Evolutionary conservation across 768 basidiomycete species (phyloP).

Genomic region (Kwoniella shandongensis): DNA sequence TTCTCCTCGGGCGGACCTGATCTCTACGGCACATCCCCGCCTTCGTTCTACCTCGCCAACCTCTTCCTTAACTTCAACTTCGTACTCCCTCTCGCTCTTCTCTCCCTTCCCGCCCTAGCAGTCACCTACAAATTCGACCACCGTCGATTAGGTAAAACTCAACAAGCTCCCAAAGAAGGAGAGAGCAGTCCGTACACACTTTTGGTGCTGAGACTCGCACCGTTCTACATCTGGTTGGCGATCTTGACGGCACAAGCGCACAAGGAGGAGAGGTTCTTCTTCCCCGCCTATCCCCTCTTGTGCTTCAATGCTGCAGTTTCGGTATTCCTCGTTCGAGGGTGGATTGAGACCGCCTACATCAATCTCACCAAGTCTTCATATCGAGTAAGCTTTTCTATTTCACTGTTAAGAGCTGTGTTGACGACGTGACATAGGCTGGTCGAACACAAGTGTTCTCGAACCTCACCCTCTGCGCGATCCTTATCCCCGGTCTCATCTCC

Average conservation of each 20-base stretch:
- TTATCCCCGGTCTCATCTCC: slow-evolving; percentile 69
- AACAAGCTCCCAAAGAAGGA: slow-evolving; percentile 55
- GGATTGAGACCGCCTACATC: slow-evolving; percentile 76
- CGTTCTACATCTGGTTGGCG: slow-evolving; percentile 84
- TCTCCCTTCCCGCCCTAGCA: slow-evolving; percentile 73
- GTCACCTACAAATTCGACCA: slow-evolving; percentile 74
- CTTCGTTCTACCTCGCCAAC: slow-evolving; percentile 82
- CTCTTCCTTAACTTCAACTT: slow-evolving; percentile 93
- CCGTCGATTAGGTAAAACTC: slow-evolving; percentile 66
- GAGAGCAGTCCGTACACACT: slow-evolving; percentile 70
- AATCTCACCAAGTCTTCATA: slow-evolving; percentile 79
- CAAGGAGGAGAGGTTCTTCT: slow-evolving; percentile 99
- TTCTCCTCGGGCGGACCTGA: slow-evolving; percentile 85
- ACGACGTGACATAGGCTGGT: slow-evolving; percentile 57
- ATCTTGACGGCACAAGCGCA: slow-evolving; percentile 81
- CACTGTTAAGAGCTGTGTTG: neutral
- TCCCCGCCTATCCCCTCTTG: slow-evolving; percentile 83
- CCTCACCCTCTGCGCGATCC: slow-evolving; percentile 70
- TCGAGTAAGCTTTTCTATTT: too few species aligned
- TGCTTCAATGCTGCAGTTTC: slow-evolving; percentile 94
- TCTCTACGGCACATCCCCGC: slow-evolving; percentile 88
- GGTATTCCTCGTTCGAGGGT: slow-evolving; percentile 79
- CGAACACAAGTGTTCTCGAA: slow-evolving; percentile 74
- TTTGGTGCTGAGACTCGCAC: slow-evolving; percentile 73
- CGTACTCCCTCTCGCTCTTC: slow-evolving; percentile 72